Evolutionary conservation across 768 basidiomycete species (phyloP), one percentile per base, ranked within the genome.

Genomic region (Agrocybe praecox): DNA sequence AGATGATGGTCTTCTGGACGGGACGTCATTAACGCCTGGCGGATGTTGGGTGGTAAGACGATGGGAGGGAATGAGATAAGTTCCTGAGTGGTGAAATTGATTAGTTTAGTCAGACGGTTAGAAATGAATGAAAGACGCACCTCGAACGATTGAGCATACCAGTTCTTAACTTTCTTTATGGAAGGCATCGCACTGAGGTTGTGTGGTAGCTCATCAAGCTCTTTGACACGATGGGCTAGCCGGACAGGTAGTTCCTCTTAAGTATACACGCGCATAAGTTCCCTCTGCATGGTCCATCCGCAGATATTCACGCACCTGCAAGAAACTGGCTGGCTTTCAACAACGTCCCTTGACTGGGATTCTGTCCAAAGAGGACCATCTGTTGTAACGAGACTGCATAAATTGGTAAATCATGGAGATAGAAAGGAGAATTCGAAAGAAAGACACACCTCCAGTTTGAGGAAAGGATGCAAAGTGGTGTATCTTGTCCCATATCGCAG

Each of bases 81-180:
- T 78, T 98, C 96, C 96, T 98, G 59, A 53, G 52, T n/a, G 43
- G 32, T 29, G 14, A 23, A 18, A 43, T 17, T 18, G 44, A 21
- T 34, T 46, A 46, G 18, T 18, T 2, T 46, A 19, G 36, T 52
- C 24, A 24, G 33, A 50, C 46, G 50, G 21, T 58, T 19, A 52
- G 50, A 23, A 40, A 22, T 26, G 42, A 24, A 34, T 24, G 40
- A 7, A 46, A 52, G 29, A 75, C 87, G 50, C 52, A 96, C 96
- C 83, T 98, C 92, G 71, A 99, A 98, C 15, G 92, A 94, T 77
- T 98, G 94, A 0, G 96, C 96, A 72, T 99, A 99, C 97, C 97
- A 99, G 66, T 96, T 89, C 77, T 95, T 96, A 57, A 99, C 92
- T 69, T 92, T 95, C 56, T 87, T 85, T 61, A 99, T 98, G 36